Conservation (phyloP, 169 alveolate species). For the Cytauxzoon felis region DNA sequence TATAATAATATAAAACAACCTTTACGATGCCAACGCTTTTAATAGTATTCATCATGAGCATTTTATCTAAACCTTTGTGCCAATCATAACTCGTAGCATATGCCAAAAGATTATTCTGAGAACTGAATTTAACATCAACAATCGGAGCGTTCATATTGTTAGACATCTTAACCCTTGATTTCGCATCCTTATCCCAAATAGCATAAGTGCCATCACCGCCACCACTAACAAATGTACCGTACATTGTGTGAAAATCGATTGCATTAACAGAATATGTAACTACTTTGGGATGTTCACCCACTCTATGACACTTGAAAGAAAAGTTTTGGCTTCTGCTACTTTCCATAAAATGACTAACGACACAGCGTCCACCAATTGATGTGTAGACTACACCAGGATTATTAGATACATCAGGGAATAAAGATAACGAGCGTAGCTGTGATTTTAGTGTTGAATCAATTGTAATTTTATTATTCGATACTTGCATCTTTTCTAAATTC, state of each 20-base stretch:
- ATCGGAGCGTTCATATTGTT: constrained; percentile 54
- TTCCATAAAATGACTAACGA: constrained; percentile 55
- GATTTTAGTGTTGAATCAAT: constrained; percentile 46
- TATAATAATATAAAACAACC: constrained; percentile 4
- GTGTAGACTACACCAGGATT: constrained; percentile 46
- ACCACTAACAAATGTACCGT: constrained; percentile 66
- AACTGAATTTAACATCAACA: constrained; percentile 56
- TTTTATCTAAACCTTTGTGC: constrained; percentile 48
- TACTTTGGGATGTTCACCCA: constrained; percentile 22
- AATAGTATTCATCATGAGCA: constrained; percentile 20
- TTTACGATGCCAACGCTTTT: constrained; percentile 42
- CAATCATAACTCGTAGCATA: constrained; percentile 66
- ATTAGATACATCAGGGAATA: constrained; percentile 47
- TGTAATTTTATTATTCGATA: constrained; percentile 29
- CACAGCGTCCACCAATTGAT: constrained; percentile 57
- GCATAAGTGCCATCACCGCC: constrained; percentile 62
- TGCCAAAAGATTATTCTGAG: constrained; percentile 54
- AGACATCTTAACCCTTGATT: constrained; percentile 49
- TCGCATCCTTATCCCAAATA: constrained; percentile 63
- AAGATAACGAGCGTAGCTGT: constrained; percentile 39
- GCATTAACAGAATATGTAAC: constrained; percentile 54
- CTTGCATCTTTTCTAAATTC: constrained; percentile 50
- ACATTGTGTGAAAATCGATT: constrained; percentile 44
- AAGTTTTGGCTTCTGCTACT: constrained; percentile 28
- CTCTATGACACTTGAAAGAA: constrained; percentile 64